Conservation (phyloP, 257 asterid genomes). For the Pogostemon cablin region DNA sequence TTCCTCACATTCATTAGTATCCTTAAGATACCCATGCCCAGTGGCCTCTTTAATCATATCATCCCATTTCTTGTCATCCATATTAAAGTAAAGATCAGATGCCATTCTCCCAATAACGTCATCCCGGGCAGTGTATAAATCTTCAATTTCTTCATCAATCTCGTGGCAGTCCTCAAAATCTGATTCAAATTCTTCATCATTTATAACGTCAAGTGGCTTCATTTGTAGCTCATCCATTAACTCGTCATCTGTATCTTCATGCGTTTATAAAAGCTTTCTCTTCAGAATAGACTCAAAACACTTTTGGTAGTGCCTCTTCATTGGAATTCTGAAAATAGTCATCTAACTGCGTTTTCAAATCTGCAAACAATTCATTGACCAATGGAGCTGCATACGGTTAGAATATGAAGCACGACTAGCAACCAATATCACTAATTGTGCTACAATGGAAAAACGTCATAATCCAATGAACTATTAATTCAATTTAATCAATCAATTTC, state of each 20-base stretch:
- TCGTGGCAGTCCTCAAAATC: constrained; percentile 56
- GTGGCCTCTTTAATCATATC: constrained; percentile 72
- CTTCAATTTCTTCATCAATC: constrained; percentile 59
- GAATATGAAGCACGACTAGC: constrained; percentile 5
- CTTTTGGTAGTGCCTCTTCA: constrained; percentile 64
- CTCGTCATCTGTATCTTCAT: constrained; percentile 76
- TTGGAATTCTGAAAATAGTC: constrained; percentile 57
- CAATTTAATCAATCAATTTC: neutral
- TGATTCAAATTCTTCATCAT: constrained; percentile 61
- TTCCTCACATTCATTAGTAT: constrained; percentile 76
- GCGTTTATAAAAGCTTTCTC: constrained; percentile 59
- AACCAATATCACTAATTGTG: neutral
- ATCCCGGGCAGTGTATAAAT: constrained; percentile 65
- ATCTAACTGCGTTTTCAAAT: constrained; percentile 56
- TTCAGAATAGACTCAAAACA: constrained; percentile 55
- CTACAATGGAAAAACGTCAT: neutral
- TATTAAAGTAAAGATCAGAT: constrained; percentile 55
- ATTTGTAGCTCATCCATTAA: constrained; percentile 54
- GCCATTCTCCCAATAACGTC: constrained; percentile 50
- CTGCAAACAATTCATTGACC: constrained; percentile 45
- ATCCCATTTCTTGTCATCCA: constrained; percentile 81
- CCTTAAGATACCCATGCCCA: constrained; percentile 63
- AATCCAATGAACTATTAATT: neutral
- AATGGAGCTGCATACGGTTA: constrained; percentile 17
- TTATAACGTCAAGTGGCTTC: constrained; percentile 58